phyloP scores from a whole-genome alignment of 768 basidiomycete genomes.

The Mycena sanguinolenta region DNA sequence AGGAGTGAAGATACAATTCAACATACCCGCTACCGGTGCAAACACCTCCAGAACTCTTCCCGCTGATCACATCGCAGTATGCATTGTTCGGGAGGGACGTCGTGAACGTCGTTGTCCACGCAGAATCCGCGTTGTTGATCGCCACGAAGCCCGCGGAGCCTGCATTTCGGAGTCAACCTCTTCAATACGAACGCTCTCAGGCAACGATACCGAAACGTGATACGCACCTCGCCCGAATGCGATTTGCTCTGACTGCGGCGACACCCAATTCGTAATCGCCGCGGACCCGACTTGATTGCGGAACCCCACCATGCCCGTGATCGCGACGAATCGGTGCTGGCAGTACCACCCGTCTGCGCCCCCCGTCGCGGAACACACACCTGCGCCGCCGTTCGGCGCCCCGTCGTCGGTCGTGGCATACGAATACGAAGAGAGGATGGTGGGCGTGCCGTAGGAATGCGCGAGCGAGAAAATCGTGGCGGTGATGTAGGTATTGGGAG shows the following conservation, averaged over 20 bases:
- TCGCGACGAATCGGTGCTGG: constrained; percentile 72
- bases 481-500: constrained; percentile 73
- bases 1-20: neutral
- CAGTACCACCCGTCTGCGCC: constrained; percentile 76
- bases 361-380: constrained; percentile 61
- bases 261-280: constrained; percentile 68
- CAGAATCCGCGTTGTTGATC: constrained; percentile 73
- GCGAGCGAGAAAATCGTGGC: constrained; percentile 76
- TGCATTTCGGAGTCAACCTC: constrained; percentile 35
- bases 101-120: constrained; percentile 68
- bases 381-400: constrained; percentile 68
- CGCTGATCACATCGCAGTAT: constrained; percentile 77
- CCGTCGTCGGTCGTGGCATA: constrained; percentile 67
- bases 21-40: constrained; percentile 68
- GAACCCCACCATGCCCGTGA: constrained; percentile 77
- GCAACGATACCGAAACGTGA: neutral
- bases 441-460: constrained; percentile 76
- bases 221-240: constrained; percentile 73
- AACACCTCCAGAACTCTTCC: constrained; percentile 50
- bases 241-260: constrained; percentile 69
- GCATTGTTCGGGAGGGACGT: constrained; percentile 69
- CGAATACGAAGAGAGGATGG: constrained; percentile 71
- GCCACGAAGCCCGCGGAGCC: constrained; percentile 72
- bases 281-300: constrained; percentile 68
- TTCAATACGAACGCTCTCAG: neutral